These are phyloP conservation scores for Xerocomus potaroensis DNA, from an alignment of 768 basidiomycete species.

Conservation along the genomic window DNA sequence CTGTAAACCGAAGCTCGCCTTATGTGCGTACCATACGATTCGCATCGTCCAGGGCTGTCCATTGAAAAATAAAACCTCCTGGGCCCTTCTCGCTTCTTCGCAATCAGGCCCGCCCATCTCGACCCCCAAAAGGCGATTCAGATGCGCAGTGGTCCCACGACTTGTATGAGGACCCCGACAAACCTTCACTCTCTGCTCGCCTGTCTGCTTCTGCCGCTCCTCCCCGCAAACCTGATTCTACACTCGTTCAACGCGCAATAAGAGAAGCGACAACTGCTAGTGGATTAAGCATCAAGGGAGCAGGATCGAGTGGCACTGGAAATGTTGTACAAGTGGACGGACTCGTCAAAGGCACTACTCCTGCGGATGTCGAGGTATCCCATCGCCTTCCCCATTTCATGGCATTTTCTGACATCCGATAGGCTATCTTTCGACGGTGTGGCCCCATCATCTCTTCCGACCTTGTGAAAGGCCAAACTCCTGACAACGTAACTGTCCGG, in stretches of 20 bases:
- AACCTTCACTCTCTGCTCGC: conserved; percentile 52
- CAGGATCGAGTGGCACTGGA: conserved; percentile 44
- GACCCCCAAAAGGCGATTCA: conserved; percentile 59
- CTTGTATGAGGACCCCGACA: conserved; percentile 57
- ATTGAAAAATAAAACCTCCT: conserved; percentile 17
- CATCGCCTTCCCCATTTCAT: neutral
- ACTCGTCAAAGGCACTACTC: conserved; percentile 69
- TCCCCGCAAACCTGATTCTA: conserved; percentile 51
- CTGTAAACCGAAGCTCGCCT: conserved; percentile 29
- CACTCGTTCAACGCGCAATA: conserved; percentile 57
- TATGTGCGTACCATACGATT: conserved; percentile 34
- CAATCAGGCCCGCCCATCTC: conserved; percentile 38
- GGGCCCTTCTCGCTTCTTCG: conserved; percentile 1
- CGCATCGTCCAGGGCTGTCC: conserved; percentile 21
- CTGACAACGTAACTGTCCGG: conserved; percentile 52
- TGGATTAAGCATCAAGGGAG: conserved; percentile 65
- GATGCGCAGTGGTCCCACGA: conserved; percentile 72
- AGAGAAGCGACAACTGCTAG: conserved; percentile 49
- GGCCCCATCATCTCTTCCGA: conserved; percentile 53
- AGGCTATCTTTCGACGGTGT: conserved; percentile 79
- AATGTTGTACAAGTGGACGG: conserved; percentile 76
- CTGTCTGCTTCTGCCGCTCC: conserved; percentile 39
- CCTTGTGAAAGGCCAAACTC: conserved; percentile 10
- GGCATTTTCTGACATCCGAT: conserved; percentile 3
- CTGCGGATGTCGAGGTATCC: conserved; percentile 65